Conservation (phyloP, 179 eudicot genomes). For the Patellifolia procumbens region DNA sequence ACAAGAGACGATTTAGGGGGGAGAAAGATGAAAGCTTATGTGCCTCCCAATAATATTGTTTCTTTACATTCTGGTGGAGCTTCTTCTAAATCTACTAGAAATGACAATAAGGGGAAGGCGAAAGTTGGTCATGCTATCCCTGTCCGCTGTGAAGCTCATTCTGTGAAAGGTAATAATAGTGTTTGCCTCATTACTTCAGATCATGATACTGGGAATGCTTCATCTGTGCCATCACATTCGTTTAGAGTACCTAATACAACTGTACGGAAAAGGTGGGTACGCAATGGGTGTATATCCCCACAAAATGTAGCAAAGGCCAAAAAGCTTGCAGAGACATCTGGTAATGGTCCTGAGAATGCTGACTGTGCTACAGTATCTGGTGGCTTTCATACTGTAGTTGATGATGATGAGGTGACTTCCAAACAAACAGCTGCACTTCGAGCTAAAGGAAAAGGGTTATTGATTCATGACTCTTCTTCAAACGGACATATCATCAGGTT, state of each 20-base stretch:
- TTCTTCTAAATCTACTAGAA: conserved; percentile 20
- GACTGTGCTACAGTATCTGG: conserved; percentile 30
- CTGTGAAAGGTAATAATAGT: conserved; percentile 28
- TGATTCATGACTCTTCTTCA: conserved; percentile 35
- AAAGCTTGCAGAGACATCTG: conserved; percentile 38
- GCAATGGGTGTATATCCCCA: conserved; percentile 88
- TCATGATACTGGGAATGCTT: conserved; percentile 28
- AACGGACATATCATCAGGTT: conserved; percentile 37
- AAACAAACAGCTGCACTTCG: conserved; percentile 38
- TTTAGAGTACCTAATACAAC: conserved; percentile 33
- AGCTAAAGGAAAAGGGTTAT: conserved; percentile 54
- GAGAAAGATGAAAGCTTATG: conserved; percentile 24
- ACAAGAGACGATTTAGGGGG: conserved; percentile 18
- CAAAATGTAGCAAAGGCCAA: conserved; percentile 65
- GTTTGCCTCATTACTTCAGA: conserved; percentile 20
- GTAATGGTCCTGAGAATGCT: conserved; percentile 23
- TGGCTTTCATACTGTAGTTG: conserved; percentile 33
- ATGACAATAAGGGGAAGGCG: conserved; percentile 46
- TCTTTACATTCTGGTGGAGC: conserved; percentile 22
- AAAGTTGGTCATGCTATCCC: conserved; percentile 37
- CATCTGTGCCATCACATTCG: conserved; percentile 32
- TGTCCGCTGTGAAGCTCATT: conserved; percentile 29
- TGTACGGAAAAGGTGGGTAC: conserved; percentile 63
- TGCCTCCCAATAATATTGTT: conserved; percentile 26
- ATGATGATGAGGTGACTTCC: conserved; percentile 43